Base-by-base conservation (phyloP, 202 grass and related monocot species). In the Setaria viridis region DNA sequence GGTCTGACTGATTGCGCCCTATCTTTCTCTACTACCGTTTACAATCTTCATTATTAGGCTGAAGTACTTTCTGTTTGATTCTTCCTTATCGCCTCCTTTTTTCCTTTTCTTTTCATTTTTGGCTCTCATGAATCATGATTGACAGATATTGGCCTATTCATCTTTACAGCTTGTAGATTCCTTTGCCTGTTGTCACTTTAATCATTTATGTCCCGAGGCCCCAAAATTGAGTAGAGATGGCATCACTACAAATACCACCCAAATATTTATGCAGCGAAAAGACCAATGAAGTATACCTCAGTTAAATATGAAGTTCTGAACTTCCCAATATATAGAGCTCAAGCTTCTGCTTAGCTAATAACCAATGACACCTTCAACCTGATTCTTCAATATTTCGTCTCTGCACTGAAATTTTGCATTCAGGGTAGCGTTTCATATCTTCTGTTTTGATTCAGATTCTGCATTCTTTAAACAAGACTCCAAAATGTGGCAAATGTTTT, bases 141-240 rank as follows among this genome's bases (percentile, higher is more conserved):
- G 75, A 54, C 59, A 79, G 58, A 79, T 46, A 87, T 83, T 69
- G 75, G 89, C 82, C 57, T 70, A 76, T 71, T 84, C 14, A 39
- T 80, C 81, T 91, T 91, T 87, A 87, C 85, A 91, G 89, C 81
- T 64, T 55, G 77, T 64, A 91, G 76, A 91, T 91, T 80, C 89
- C 62, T 87, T 80, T 35, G 77, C 76, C 62, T 59, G 62, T 70
- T 80, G 47, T 16, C 62, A 55, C 85, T 87, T 90, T 87, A 87
- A 87, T 87, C 78, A 91, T 87, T 79, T 37, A 84, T 71, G 76
- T 80, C 45, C 69, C 21, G 76, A 91, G 80, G 62, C 17, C 80
- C 89, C 54, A 10, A 75, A 74, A 54, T 62, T 20, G 68, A 80
- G 67, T 75, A 54, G 68, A 53, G 51, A 45, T 80, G 25, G 67